These are phyloP conservation scores for Solanum sejunctum DNA, from an alignment of 257 asterid species.

Conservation along the genomic window DNA sequence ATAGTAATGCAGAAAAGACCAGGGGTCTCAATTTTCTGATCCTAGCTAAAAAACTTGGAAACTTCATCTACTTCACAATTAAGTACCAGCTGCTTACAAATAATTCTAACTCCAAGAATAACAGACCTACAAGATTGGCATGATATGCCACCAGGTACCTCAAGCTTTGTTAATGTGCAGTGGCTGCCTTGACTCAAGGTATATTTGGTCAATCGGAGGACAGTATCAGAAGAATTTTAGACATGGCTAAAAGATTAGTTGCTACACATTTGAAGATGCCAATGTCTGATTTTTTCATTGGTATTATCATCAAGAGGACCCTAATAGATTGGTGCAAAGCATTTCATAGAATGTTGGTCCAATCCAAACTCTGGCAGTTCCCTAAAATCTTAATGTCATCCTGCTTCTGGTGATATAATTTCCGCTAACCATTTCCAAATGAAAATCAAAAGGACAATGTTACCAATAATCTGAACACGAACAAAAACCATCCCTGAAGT, in stretches of 20 bases:
- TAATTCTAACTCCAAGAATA: background rate
- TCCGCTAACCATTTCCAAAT: background rate
- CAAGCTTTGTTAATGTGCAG: background rate
- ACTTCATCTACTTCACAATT: background rate
- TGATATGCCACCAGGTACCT: background rate
- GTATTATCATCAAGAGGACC: background rate
- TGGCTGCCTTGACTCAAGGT: background rate
- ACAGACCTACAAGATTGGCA: background rate
- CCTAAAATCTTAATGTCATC: background rate
- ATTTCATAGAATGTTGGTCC: background rate
- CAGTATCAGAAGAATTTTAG: background rate
- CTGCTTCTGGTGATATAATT: background rate
- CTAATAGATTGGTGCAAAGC: background rate
- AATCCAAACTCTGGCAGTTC: background rate
- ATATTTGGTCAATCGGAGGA: background rate
- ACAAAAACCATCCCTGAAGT: conserved; percentile 46
- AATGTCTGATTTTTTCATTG: background rate
- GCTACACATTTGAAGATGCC: background rate
- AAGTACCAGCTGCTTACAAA: background rate
- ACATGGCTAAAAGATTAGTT: background rate
- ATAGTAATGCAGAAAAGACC: background rate
- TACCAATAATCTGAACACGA: conserved; percentile 51
- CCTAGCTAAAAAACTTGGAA: background rate
- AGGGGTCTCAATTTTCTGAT: background rate
- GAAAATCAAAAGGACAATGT: background rate